A percentile compares a stretch with the other conserved stretches of the same genome.
Conservation (phyloP, 352 stramenopile genomes). For the Bremia lactucae region DNA sequence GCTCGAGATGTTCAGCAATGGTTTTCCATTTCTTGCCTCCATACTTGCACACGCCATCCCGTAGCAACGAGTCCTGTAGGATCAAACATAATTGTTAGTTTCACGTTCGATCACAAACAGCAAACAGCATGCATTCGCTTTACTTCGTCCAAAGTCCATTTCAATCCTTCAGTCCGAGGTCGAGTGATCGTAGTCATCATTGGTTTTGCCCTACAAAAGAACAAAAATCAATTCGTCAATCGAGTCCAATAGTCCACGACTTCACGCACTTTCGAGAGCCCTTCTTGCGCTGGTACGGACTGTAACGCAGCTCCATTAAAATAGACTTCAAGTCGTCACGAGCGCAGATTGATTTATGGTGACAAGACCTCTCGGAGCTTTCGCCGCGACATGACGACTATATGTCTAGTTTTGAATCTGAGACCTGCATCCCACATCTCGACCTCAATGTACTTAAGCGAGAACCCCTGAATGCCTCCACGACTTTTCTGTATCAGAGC, state of each 20-base stretch:
- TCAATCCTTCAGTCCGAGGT: slow-evolving; percentile 2
- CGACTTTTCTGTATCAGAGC: slow-evolving; percentile 10
- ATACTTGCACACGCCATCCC: slow-evolving; percentile 52
- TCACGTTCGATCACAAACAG: neutral
- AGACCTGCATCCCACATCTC: slow-evolving; percentile 14
- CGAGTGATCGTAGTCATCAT: neutral
- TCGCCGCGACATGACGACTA: slow-evolving; percentile 2
- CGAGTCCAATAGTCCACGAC: neutral
- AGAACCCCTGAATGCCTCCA: too few species aligned
- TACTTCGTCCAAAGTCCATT: slow-evolving; percentile 42
- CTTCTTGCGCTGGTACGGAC: slow-evolving; percentile 22
- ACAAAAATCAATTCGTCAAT: neutral
- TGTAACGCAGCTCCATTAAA: slow-evolving; percentile 20
- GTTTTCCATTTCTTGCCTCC: slow-evolving; percentile 77
- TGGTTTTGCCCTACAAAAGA: slow-evolving; percentile 10
- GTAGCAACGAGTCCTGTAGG: slow-evolving; percentile 53
- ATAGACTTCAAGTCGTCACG: slow-evolving; percentile 1
- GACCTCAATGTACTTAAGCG: too few species aligned
- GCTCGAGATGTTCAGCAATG: slow-evolving; percentile 42
- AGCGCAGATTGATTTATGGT: slow-evolving; percentile 18
- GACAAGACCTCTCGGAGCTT: slow-evolving; percentile 4
- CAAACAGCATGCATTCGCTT: neutral
- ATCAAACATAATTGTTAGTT: slow-evolving; percentile 1
- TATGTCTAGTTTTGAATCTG: slow-evolving; percentile 15
- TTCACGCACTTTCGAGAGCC: slow-evolving; percentile 24